These are phyloP conservation scores for Sporothrix sp. DNA, from an alignment of 2,329 filamentous ascomycete species.

Conservation along the genomic window DNA sequence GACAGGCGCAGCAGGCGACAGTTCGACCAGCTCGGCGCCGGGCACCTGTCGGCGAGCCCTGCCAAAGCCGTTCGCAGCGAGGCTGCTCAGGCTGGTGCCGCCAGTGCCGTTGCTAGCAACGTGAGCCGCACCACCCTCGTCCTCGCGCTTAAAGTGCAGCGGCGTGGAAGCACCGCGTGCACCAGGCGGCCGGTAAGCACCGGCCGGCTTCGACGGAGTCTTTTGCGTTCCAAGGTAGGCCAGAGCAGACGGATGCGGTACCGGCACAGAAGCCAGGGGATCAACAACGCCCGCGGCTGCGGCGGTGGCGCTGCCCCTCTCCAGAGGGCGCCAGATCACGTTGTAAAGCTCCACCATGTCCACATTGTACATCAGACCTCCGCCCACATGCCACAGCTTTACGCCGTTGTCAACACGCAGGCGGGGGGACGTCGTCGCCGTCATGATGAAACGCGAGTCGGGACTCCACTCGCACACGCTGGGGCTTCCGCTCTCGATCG, in stretches of 20 bases:
- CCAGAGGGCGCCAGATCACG: slow-evolving; percentile 71
- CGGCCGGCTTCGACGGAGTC: slow-evolving; percentile 92
- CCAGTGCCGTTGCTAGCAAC: slow-evolving; percentile 67
- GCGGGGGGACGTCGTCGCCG: slow-evolving; percentile 91
- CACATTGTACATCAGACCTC: slow-evolving; percentile 85
- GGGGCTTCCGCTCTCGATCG: slow-evolving; percentile 90
- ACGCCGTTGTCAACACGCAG: slow-evolving; percentile 95
- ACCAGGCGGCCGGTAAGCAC: slow-evolving; percentile 89
- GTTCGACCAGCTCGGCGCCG: slow-evolving; percentile 66
- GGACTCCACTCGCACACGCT: slow-evolving; percentile 97
- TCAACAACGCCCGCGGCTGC: slow-evolving; percentile 46
- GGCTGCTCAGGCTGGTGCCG: slow-evolving; percentile 56
- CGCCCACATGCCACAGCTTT: slow-evolving; percentile 87
- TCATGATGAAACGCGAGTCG: slow-evolving; percentile 90
- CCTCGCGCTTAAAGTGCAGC: slow-evolving; percentile 92
- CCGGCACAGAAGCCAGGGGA: slow-evolving; percentile 63
- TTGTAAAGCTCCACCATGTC: slow-evolving; percentile 93
- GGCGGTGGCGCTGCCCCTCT: slow-evolving; percentile 17
- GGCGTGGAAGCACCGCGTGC: slow-evolving; percentile 83
- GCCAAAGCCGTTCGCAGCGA: slow-evolving; percentile 71
- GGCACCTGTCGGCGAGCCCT: slow-evolving; percentile 68
- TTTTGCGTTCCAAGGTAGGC: slow-evolving; percentile 79
- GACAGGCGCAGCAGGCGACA: slow-evolving; percentile 55
- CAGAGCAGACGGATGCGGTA: slow-evolving; percentile 72
- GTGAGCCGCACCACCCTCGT: slow-evolving; percentile 84